Evolutionary conservation across 1,139 yeast species (phyloP), one percentile per base, ranked within the genome.

Genomic region (Zhuliangozyma parablackwelliae): DNA sequence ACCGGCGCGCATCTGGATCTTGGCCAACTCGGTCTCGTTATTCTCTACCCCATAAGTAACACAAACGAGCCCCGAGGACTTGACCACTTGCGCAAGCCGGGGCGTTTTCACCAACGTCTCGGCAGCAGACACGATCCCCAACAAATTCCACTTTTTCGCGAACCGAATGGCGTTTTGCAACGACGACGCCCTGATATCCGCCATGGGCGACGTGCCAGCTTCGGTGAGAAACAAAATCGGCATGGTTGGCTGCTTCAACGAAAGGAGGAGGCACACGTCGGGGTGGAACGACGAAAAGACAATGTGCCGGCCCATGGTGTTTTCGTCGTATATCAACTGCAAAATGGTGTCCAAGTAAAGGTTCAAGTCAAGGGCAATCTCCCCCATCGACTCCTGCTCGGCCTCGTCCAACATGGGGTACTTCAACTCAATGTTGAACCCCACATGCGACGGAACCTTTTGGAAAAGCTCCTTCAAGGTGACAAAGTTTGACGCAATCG

Each of bases 351-450:
- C 96, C 28, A 88, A 85, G 78, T 92, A 92, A 49, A 75, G 75
- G 57, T 92, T 92, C 64, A 89, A 69, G 50, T 90, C 97, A 41
- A 85, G 75, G 3, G 86, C 90, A 45, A 86, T 70, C 46, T 84
- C 85, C 23, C 95, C 96, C 80, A 90, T 83, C 46, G 84, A 88
- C 55, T 92, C 97, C 7, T 69, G 69, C 57, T 89, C 87, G 0
- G 95, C 92, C 62, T 92, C 97, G 57, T 88, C 95, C 40, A 88
- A 71, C 95, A 92, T 87, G 3, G 98, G 97, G 55, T 89, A 92
- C 56, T 89, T 92, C 61, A 95, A 80, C 59, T 92, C 98, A 45
- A 92, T 88, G 54, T 92, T 92, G 65, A 92, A 90, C 0, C 98
- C 98, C 20, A 90, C 95, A 44, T 75, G 76, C 40, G 72, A 68